phyloP scores from a whole-genome alignment of 257 asterid species.

The Galeopsis tetrahit region DNA sequence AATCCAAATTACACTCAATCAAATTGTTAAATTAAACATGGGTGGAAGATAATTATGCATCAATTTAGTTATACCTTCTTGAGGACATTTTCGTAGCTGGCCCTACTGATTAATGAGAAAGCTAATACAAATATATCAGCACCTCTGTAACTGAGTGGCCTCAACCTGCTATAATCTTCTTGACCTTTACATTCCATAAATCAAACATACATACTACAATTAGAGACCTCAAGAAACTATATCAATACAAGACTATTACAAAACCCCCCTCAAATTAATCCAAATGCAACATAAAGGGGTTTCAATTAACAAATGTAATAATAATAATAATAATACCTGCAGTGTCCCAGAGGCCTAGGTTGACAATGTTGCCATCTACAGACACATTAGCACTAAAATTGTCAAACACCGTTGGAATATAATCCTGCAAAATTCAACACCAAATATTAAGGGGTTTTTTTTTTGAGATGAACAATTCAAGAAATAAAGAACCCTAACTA shows the following conservation, averaged over 20 bases:
- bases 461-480: too few relatives aligned
- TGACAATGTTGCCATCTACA: conserved; percentile 93
- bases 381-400: conserved; percentile 92
- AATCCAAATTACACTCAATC: conserved; percentile 22
- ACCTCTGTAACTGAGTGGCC: conserved; percentile 96
- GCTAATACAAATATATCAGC: conserved; percentile 90
- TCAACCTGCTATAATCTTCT: conserved; percentile 95
- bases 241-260: background rate
- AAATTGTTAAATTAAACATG: background rate
- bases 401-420: conserved; percentile 89
- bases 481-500: too few relatives aligned
- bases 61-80: conserved; percentile 62
- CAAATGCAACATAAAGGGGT: background rate
- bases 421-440: conserved; percentile 64
- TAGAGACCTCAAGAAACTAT: conserved; percentile 3
- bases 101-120: conserved; percentile 89
- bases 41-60: background rate
- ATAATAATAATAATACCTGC: conserved; percentile 62
- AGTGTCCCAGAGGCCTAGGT: conserved; percentile 94
- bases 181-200: conserved; percentile 58
- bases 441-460: too few relatives aligned
- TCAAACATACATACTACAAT: background rate
- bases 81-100: conserved; percentile 94
- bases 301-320: background rate
- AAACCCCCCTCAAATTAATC: background rate